Base-by-base conservation (phyloP, 805 yeast species). In the Nakazawaea laoshanensis region DNA sequence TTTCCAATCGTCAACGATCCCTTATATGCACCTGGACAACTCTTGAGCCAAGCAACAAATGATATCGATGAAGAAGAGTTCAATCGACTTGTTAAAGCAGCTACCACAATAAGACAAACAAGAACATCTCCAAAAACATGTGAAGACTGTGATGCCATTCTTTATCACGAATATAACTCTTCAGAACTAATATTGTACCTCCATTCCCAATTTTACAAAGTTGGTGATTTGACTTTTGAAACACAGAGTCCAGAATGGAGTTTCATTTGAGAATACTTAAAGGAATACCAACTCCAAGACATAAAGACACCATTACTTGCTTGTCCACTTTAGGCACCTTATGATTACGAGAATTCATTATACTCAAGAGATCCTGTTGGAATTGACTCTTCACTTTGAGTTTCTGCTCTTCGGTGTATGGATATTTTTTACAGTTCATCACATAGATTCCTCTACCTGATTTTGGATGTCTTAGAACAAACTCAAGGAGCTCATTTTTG, bases 191-290 rank as follows among this genome's bases (percentile, higher is more conserved):
- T 50, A 8, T 54, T 73, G 20, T 71, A 63, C 58, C 51, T 73
- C 33, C 78, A 73, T 52, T 70, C 78, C 2, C 52, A 43, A 25
- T 49, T 50, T 22, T 67, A 71, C 39, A 46, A 46, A 16, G 53
- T 56, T 14, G 39, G 43, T 3, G 47, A 40, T 3, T 41, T 38
- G 2, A 39, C 44, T 7, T 74, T 61, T 40, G 52, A 62, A 35
- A 64, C 77, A 0, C 47, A 44, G 1, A 33, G 49, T 13, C 83
- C 83, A 0, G 21, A 29, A 0, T 75, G 83, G 82, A 50, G 61
- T 8, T 20, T 46, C n/a, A 24, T 27, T 9, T 15, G n/a, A 22
- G 21, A 12, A 11, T n/a, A 22, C 5, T 23, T 19, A n/a, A 5
- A 10, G 18, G 36, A 5, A 32, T 10, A n/a, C n/a, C n/a, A n/a